Evolutionary conservation across 1,139 yeast genomes (phyloP).

Genomic region (Groenewaldozyma auringiensis): DNA sequence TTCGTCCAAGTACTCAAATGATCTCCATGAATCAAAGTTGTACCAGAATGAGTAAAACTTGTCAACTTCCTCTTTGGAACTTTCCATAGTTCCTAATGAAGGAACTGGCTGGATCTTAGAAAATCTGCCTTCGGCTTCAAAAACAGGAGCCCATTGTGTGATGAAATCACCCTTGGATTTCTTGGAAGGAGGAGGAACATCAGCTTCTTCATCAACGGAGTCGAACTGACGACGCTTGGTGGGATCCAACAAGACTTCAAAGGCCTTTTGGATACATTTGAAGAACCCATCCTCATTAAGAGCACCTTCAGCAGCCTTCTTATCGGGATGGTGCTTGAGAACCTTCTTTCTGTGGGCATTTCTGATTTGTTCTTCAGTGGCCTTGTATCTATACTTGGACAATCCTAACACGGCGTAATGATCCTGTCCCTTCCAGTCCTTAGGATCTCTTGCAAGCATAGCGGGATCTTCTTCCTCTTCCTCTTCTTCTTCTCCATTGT

Average conservation of each 20-base stretch:
- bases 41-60: slow-evolving; percentile 87
- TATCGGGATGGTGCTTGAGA: slow-evolving; percentile 95
- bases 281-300: slow-evolving; percentile 94
- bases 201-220: slow-evolving; percentile 87
- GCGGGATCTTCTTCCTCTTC: slow-evolving; percentile 69
- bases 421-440: slow-evolving; percentile 97
- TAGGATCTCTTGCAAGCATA: slow-evolving; percentile 81
- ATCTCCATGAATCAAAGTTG: slow-evolving; percentile 96
- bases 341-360: slow-evolving; percentile 97
- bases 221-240: slow-evolving; percentile 86
- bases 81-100: slow-evolving; percentile 55
- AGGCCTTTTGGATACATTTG: slow-evolving; percentile 95
- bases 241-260: slow-evolving; percentile 82
- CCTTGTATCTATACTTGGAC: slow-evolving; percentile 82
- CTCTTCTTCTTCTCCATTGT: slow-evolving; percentile 68
- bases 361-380: slow-evolving; percentile 89
- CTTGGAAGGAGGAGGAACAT: slow-evolving; percentile 70
- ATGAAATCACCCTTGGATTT: slow-evolving; percentile 58
- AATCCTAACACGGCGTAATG: slow-evolving; percentile 94
- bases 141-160: slow-evolving; percentile 89
- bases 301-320: slow-evolving; percentile 85
- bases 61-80: slow-evolving; percentile 80
- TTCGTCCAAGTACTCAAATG: slow-evolving; percentile 96
- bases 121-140: slow-evolving; percentile 84
- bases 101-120: slow-evolving; percentile 90